A percentile compares a stretch with the other conserved stretches of the same genome.
phyloP scores from a whole-genome alignment of 2,329 filamentous ascomycete species.

The Plenodomus lindquistii region DNA sequence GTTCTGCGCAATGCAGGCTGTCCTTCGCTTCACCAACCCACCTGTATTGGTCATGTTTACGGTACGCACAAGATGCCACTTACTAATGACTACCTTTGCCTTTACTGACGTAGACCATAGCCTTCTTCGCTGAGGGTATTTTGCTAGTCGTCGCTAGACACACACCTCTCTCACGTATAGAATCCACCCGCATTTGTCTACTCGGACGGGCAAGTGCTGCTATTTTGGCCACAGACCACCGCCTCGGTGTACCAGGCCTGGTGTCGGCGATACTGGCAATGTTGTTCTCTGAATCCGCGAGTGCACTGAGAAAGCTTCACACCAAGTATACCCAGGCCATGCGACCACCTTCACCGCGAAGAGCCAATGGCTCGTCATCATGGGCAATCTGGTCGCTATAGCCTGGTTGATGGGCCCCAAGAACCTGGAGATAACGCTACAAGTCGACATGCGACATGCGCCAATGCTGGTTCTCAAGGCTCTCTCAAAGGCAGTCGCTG shows the following conservation, averaged over 20 bases:
- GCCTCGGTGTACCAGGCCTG: constrained; percentile 25
- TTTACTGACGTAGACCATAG: constrained; percentile 13
- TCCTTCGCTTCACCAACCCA: constrained; percentile 37
- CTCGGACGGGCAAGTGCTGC: constrained; percentile 18
- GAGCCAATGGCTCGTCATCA: constrained; percentile 1
- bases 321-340: constrained; percentile 6
- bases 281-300: constrained; percentile 23
- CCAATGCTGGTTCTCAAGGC: constrained; percentile 18
- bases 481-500: constrained; percentile 13
- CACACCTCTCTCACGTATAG: constrained; percentile 9
- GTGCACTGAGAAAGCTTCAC: constrained; percentile 14
- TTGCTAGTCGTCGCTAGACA: constrained; percentile 11
- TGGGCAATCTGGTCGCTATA: constrained; percentile 7
- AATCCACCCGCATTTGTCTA: constrained; percentile 17
- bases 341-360: neutral
- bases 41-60: constrained; percentile 34
- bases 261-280: constrained; percentile 25
- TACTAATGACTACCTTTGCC: constrained; percentile 1
- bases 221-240: constrained; percentile 32
- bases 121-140: constrained; percentile 19
- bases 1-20: constrained; percentile 30
- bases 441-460: constrained; percentile 8
- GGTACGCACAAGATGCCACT: constrained; percentile 10
- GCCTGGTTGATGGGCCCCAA: constrained; percentile 6
- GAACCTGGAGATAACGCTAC: constrained; percentile 2